phyloP scores from a whole-genome alignment of 345 rosid species.

The Bruguiera sexangula region DNA sequence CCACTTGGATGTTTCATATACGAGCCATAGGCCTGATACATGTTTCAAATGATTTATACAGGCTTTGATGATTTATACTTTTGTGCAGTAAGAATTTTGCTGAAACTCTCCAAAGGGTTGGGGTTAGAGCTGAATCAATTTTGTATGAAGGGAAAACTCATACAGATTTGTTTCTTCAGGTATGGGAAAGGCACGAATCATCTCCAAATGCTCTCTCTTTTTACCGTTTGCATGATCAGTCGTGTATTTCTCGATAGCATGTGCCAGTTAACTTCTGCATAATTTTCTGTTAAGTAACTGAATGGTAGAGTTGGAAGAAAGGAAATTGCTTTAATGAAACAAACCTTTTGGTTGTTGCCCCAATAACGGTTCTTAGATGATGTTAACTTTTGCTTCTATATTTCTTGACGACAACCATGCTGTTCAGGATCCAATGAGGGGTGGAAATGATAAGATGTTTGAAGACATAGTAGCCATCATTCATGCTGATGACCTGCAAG shows the following conservation, averaged over 20 bases:
- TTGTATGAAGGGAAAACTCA: slow-evolving; percentile 87
- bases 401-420: too few species aligned
- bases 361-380: too few species aligned
- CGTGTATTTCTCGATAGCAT: too few species aligned
- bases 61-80: background rate
- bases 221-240: too few species aligned
- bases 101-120: slow-evolving; percentile 63
- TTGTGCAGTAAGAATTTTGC: slow-evolving; percentile 71
- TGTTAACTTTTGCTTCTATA: too few species aligned
- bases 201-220: too few species aligned
- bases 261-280: too few species aligned
- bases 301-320: background rate
- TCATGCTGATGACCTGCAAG: slow-evolving; percentile 54
- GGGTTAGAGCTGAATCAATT: slow-evolving; percentile 69
- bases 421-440: slow-evolving; percentile 94
- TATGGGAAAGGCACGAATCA: too few species aligned
- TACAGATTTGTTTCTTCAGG: slow-evolving; percentile 98
- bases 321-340: background rate
- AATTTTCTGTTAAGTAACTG: too few species aligned
- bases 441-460: slow-evolving; percentile 80
- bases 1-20: too few species aligned
- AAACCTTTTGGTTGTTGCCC: too few species aligned
- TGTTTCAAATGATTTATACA: background rate
- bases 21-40: too few species aligned
- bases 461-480: slow-evolving; percentile 72